Base-by-base conservation (phyloP, 805 yeast species). In the Starmerella lactis-condensi region DNA sequence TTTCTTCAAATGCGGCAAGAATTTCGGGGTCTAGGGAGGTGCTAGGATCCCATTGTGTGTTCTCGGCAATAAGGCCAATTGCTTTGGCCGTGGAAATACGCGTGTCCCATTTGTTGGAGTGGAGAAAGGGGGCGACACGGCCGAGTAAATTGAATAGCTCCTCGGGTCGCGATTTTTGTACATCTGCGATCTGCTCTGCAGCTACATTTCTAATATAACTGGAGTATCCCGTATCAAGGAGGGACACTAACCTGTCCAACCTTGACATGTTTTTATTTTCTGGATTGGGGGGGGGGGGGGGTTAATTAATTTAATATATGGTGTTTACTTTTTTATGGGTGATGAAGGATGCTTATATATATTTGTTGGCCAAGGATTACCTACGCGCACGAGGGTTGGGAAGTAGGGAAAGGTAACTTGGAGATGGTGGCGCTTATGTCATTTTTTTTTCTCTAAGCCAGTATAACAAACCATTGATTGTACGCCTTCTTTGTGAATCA, bases 61-160 rank as follows among this genome's bases (percentile, higher is more conserved):
- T 73, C 26, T 69, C 67, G 3, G 82, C 85, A 18, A 89, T 82
- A 3, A 92, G 92, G 6, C 96, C 96, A 43, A 89, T 67, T 0
- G 98, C 96, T 33, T 81, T 61, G 1, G 95, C 94, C 1, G 99
- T 89, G 1, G 96, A 72, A 1, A 77, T 74, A 51, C 99, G 65
- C 0, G 98, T 83, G 52, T 89, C 99, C 99, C 99, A 89, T 54
- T 74, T 81, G 35, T 62, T 65, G 17, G 81, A 70, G 46, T 71
- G 67, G 36, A 89, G 61, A 50, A 72, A 89, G 0, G 99, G 96
- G 45, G 82, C 79, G 1, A 89, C 93, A 36, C 96, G 64, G 11
- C 93, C 79, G 21, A 89, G 57, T 25, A 89, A 57, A 35, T 75
- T 75, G 32, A 81, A 62, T 14, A 78, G 69, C 46, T 89, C 96